Conservation (phyloP, 805 yeast species). For the Clavispora fructus region DNA sequence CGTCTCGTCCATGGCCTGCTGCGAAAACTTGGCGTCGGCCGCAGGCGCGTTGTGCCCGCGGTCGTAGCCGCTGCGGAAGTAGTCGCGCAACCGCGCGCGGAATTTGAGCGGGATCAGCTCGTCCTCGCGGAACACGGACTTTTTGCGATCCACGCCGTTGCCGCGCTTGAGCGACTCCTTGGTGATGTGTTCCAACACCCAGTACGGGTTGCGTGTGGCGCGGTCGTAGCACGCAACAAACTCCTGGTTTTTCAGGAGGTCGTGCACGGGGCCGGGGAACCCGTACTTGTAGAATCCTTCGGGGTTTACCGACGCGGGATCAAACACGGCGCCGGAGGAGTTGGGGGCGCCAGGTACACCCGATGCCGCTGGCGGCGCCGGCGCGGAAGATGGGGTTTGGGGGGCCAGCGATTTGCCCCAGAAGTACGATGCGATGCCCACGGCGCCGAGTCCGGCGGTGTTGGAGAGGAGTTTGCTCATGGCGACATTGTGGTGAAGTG, state of each 20-base stretch:
- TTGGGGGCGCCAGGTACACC: background rate
- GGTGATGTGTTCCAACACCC: slow-evolving; percentile 88
- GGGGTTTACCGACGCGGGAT: slow-evolving; percentile 53
- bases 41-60: slow-evolving; percentile 98
- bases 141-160: slow-evolving; percentile 65
- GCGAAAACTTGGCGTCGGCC: slow-evolving; percentile 90
- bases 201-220: slow-evolving; percentile 77
- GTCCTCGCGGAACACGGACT: slow-evolving; percentile 83
- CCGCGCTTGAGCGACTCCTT: slow-evolving; percentile 53
- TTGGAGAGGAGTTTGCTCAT: slow-evolving; percentile 27
- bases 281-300: slow-evolving; percentile 85
- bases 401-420: slow-evolving; percentile 32
- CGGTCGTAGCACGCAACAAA: slow-evolving; percentile 86
- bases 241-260: slow-evolving; percentile 65
- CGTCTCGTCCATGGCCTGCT: slow-evolving; percentile 92
- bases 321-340: slow-evolving; percentile 13
- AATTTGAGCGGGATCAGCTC: slow-evolving; percentile 71
- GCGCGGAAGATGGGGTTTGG: background rate
- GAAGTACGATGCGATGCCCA: slow-evolving; percentile 37
- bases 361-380: background rate
- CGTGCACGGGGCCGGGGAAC: slow-evolving; percentile 93
- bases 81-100: slow-evolving; percentile 75
- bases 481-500: background rate
- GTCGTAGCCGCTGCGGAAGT: slow-evolving; percentile 92
- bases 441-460: slow-evolving; percentile 31